Evolutionary conservation across 129 eudicot genomes (phyloP).

Genomic region (Gnaphalium uliginosum): DNA sequence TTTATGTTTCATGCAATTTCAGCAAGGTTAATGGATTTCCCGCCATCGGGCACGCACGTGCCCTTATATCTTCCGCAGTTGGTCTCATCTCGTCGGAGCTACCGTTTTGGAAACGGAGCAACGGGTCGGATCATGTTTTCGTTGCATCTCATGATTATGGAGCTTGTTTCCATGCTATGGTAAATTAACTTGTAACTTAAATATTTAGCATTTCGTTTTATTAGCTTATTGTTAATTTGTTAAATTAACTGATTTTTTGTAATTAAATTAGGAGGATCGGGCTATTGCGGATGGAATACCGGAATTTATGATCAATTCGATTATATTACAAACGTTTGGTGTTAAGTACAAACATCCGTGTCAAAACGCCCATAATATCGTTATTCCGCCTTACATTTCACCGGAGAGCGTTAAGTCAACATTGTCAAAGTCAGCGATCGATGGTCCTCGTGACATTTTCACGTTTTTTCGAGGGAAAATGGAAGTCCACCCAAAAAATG

Average conservation of each 20-base stretch:
- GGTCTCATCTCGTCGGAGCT: constrained; percentile 49
- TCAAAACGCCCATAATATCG: constrained; percentile 63
- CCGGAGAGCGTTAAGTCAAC: constrained; percentile 58
- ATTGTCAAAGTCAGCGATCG: constrained; percentile 50
- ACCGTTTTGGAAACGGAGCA: constrained; percentile 85
- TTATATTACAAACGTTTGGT: constrained; percentile 85
- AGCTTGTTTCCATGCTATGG: constrained; percentile 95
- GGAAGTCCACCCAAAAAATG: constrained; percentile 92
- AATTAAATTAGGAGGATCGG: constrained; percentile 57
- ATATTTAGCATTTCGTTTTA: no score
- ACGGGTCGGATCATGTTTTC: constrained; percentile 82
- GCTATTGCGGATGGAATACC: constrained; percentile 84
- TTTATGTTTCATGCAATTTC: constrained; percentile 91
- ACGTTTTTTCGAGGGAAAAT: constrained; percentile 90
- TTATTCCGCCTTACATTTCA: constrained; percentile 76
- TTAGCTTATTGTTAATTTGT: neutral
- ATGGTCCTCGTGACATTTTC: constrained; percentile 77
- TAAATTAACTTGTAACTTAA: constrained; percentile 10
- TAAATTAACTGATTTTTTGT: no score
- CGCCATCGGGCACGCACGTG: constrained; percentile 82
- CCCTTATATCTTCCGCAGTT: constrained; percentile 63
- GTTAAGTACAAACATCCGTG: constrained; percentile 78
- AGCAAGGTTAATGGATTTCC: constrained; percentile 92
- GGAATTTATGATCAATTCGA: constrained; percentile 64
- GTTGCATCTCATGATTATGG: constrained; percentile 97